phyloP scores from a whole-genome alignment of 352 stramenopile species.

The Elongisporangium senticosum region DNA sequence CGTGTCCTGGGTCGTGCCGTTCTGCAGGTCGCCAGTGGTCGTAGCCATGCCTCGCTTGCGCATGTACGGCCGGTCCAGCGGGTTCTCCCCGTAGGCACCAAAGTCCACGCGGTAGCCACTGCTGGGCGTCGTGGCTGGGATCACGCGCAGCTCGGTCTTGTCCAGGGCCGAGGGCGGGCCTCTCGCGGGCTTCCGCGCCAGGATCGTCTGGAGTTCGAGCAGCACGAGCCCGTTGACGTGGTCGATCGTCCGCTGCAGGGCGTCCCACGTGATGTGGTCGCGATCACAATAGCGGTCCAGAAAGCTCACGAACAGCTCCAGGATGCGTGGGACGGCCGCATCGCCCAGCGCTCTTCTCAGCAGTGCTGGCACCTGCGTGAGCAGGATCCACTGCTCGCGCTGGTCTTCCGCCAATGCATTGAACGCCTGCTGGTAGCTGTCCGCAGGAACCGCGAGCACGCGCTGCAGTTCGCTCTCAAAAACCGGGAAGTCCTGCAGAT shows the following conservation, averaged over 20 bases:
- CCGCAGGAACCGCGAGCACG: slow-evolving; percentile 23
- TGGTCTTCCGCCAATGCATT: slow-evolving; percentile 19
- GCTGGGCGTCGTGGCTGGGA: slow-evolving; percentile 52
- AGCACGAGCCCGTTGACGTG: slow-evolving; percentile 38
- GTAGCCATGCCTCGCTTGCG: slow-evolving; percentile 74
- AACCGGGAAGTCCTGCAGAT: slow-evolving; percentile 53
- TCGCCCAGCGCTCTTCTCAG: slow-evolving; percentile 36
- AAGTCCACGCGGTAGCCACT: slow-evolving; percentile 74
- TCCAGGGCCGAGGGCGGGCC: background rate
- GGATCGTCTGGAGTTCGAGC: slow-evolving; percentile 21
- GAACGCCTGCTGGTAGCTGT: slow-evolving; percentile 48
- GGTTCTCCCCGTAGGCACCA: slow-evolving; percentile 58
- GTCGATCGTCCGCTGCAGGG: slow-evolving; percentile 30
- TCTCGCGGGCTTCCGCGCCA: slow-evolving; percentile 2
- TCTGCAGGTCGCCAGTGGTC: slow-evolving; percentile 66
- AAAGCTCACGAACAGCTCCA: slow-evolving; percentile 40
- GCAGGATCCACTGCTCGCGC: slow-evolving; percentile 39
- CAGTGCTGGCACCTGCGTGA: slow-evolving; percentile 39
- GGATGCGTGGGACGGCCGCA: slow-evolving; percentile 17
- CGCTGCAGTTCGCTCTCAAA: slow-evolving; percentile 43
- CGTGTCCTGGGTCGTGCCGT: slow-evolving; percentile 61
- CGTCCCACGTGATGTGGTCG: slow-evolving; percentile 47
- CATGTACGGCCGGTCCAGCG: slow-evolving; percentile 61
- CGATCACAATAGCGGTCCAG: slow-evolving; percentile 30
- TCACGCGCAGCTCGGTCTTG: slow-evolving; percentile 9